Evolutionary conservation across 306 rosid species (phyloP), one percentile per base, ranked within the genome.

Genomic region (Mucuna pruriens): DNA sequence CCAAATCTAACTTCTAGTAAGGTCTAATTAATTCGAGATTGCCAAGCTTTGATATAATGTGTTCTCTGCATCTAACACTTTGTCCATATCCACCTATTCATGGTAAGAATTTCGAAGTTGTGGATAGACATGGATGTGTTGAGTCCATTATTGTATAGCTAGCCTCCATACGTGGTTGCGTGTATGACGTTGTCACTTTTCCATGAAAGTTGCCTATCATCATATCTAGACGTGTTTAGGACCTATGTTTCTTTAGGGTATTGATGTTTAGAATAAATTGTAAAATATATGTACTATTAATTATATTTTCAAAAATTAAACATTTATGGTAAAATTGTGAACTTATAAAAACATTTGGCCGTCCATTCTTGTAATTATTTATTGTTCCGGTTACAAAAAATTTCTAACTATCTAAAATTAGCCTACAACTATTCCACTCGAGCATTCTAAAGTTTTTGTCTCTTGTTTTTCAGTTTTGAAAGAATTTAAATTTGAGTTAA

Each of bases 41-140:
- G 34, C 49, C 64, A 73, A 11, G 39, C 31, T 44, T 65, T 79
- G 65, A 83, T 84, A 39, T 9, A 29, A 38, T 63, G 48, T 8
- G 63, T 71, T 39, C 55, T 79, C 7, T 80, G 51, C 74, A 58
- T 80, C 78, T 79, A 34, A 79, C 11, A 57, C 16, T 79, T 46
- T 79, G 84, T 80, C 82, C 57, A 75, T 26, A 80, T 80, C 75
- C 67, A 29, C 63, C 44, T 40, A 80, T 74, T 73, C 48, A 55
- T 36, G 34, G 36, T 4, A 58, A 72, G 61, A n/a, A 5, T 29
- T 75, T 20, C 34, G 23, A 78, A 58, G 80, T 68, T 68, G 57
- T 78, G 80, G 88, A 82, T 85, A 78, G 68, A 71, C 71, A 74
- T 79, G 61, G 22, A 83, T 74, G n/a, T 52, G 42, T 33, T 55